A percentile compares a stretch with the other conserved stretches of the same genome.
These are phyloP conservation scores for Lobosporangium transversale DNA, from an alignment of 192 early-diverging fungal species.

Conservation along the genomic window DNA sequence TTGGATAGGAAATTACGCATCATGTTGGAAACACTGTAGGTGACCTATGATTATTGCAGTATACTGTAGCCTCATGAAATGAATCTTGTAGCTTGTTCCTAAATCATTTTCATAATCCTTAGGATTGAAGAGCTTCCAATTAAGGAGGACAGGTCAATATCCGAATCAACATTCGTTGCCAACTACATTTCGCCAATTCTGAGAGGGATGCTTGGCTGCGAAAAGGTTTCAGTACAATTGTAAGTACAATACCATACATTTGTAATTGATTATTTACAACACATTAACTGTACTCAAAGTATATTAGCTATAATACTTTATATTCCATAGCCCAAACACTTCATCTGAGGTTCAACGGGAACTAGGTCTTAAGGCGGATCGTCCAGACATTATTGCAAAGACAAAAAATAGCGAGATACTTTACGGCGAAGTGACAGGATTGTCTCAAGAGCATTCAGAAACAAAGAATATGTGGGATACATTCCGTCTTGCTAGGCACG, in stretches of 20 bases:
- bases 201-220: not conserved
- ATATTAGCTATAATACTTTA: conserved; percentile 7
- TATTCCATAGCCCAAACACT: conserved; percentile 20
- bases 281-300: conserved; percentile 6
- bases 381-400: conserved; percentile 24
- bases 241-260: conserved; percentile 6
- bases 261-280: conserved; percentile 2
- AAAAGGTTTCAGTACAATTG: conserved; percentile 15
- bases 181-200: conserved; percentile 24
- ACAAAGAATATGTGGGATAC: conserved; percentile 21
- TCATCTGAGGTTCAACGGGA: conserved; percentile 12
- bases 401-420: conserved; percentile 2
- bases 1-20: conserved; percentile 11
- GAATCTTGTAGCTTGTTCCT: not conserved
- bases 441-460: conserved; percentile 8
- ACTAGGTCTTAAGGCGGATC: conserved; percentile 24
- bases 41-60: conserved; percentile 6
- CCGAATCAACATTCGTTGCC: conserved; percentile 24
- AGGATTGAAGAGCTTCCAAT: conserved; percentile 15
- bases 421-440: conserved; percentile 20
- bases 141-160: conserved; percentile 23
- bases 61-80: conserved; percentile 1
- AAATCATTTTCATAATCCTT: conserved; percentile 4
- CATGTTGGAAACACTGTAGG: conserved; percentile 32
- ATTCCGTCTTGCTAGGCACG: conserved; percentile 14